Evolutionary conservation across 2,329 filamentous ascomycete species (phyloP), one percentile per base, ranked within the genome.

Genomic region (Exophiala calicioides): DNA sequence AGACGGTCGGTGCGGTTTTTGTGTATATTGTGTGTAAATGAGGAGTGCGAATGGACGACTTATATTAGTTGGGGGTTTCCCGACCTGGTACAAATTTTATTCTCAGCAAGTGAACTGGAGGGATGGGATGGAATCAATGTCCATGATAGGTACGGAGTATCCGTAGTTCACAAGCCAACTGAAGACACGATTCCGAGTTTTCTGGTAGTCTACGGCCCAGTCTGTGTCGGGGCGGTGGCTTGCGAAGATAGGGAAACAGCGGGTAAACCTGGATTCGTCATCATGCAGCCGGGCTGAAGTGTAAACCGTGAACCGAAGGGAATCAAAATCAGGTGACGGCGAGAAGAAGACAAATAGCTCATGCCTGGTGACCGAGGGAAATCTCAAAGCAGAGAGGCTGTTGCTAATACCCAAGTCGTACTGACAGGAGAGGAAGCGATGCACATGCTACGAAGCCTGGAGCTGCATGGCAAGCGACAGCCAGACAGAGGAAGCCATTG

Each of bases 21-120:
- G 5, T 45, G 30, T 50, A 40, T 42, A 44, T 40, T 21, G 15
- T 16, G 20, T 41, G 23, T 48, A 41, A 5, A 36, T 44, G 41
- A 37, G 16, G 10, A 9, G 20, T 31, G 33, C 10, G 18, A 16
- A 32, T 21, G n/a, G n/a, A n/a, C n/a, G n/a, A n/a, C n/a, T n/a
- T 36, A 34, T n/a, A 36, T 36, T 18, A 16, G 33, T n/a, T 29
- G 23, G 35, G 9, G 23, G 4, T 29, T 27, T 27, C 7, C 24
- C 12, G 24, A 27, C 7, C 12, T n/a, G n/a, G n/a, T n/a, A n/a
- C n/a, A n/a, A n/a, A n/a, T n/a, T n/a, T n/a, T n/a, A n/a, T n/a
- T n/a, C n/a, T n/a, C n/a, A 21, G 26, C 16, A 27, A 6, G 18
- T 31, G 19, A 9, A 8, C 6, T 36, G 19, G 12, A 36, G 33